Evolutionary conservation across 2,329 filamentous ascomycete genomes (phyloP), one percentile per base, ranked within the genome.

Genomic region (Ophiocordyceps australis): DNA sequence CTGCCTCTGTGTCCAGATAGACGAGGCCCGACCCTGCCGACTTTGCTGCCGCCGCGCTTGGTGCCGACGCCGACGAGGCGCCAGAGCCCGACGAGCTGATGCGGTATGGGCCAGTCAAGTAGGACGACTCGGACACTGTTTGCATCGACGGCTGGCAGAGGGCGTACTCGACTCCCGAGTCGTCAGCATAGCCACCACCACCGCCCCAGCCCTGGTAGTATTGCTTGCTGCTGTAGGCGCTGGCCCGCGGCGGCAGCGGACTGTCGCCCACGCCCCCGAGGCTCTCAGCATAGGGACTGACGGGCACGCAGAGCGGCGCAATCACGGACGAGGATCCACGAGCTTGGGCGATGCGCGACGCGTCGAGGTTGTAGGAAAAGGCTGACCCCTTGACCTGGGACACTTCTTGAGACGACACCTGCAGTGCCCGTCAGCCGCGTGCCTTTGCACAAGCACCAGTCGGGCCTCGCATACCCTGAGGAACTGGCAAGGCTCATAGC

Each of bases 401-500:
- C 5, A 46, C 36, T 27, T 50, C 46, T 25, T 40, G 38, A 3
- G 46, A 50, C 10, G 43, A 39, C 10, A 50, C 46, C 46, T 48
- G 19, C 28, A 7, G 14, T n/a, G 22, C n/a, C 12, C 10, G 14
- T 17, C 25, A 11, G 10, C 29, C 25, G 23, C 29, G n/a, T n/a
- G 32, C 23, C 18, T 18, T n/a, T 25, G 15, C 18, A 27, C 23
- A 20, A n/a, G 23, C 6, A 25, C 16, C 11, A 16, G 12, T 9
- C 15, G 12, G 10, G 14, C 22, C 22, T 28, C 14, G 40, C 51
- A 43, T 60, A 92, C 86, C 50, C 86, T 66, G 34, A 91, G 57
- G 42, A 92, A 94, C 30, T 74, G 67, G 45, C 86, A 94, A 5
- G 62, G 56, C 14, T 74, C 66, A 15, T 65, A 56, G 9, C 77